Percentiles rank a stretch among this genome's conserved stretches.
Evolutionary conservation across 768 basidiomycete genomes (phyloP).

Genomic region (Lentinus tigrinus): DNA sequence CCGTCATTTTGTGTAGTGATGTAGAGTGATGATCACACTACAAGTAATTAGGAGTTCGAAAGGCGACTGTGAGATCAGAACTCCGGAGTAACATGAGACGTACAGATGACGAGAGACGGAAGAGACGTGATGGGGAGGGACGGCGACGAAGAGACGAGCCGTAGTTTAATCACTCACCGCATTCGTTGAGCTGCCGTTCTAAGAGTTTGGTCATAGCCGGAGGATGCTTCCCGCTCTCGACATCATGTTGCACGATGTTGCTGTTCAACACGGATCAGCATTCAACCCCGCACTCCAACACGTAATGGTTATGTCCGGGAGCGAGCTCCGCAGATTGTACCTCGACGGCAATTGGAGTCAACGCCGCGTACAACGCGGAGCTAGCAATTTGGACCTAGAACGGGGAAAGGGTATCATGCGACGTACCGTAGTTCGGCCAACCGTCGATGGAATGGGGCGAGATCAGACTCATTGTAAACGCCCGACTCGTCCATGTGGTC

Average conservation of each 20-base stretch:
- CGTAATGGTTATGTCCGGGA: neutral
- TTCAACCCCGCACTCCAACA: neutral
- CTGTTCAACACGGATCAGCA: slow-evolving; percentile 6
- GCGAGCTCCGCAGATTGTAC: neutral
- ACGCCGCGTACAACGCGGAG: neutral
- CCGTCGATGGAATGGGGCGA: slow-evolving; percentile 83
- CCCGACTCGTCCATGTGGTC: slow-evolving; percentile 95
- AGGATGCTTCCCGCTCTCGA: slow-evolving; percentile 78
- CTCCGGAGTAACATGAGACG: neutral
- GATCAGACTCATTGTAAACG: slow-evolving; percentile 89
- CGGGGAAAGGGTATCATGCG: neutral
- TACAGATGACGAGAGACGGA: slow-evolving; percentile 3
- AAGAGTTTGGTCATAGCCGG: slow-evolving; percentile 86
- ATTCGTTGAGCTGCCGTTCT: slow-evolving; percentile 87
- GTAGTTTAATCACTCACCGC: slow-evolving; percentile 58
- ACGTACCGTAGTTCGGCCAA: slow-evolving; percentile 69
- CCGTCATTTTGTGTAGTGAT: neutral
- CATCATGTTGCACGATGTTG: slow-evolving; percentile 79
- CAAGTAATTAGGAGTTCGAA: neutral
- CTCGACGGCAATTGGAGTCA: neutral
- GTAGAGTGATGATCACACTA: neutral
- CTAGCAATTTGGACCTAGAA: neutral
- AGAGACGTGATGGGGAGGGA: neutral
- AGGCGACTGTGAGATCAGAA: slow-evolving; percentile 12
- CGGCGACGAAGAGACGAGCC: neutral